Evolutionary conservation across 148 eudicot species (phyloP).

Genomic region (Rhododendron molle): DNA sequence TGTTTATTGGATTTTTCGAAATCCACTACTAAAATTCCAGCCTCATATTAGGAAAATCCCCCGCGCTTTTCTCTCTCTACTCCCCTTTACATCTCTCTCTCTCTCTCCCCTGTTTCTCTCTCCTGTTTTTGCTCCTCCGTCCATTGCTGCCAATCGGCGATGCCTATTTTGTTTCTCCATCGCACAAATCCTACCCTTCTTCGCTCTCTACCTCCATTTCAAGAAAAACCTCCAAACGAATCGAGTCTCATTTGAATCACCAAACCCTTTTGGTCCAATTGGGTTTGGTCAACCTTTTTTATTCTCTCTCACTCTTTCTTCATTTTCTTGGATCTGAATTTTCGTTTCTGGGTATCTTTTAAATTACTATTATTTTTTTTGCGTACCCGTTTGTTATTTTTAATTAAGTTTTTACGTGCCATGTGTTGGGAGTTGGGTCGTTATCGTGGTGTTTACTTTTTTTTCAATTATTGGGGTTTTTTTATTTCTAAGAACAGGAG

Average conservation of each 20-base stretch:
- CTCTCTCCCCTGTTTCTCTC: background rate
- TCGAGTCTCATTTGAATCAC: background rate
- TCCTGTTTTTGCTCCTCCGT: background rate
- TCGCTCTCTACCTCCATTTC: background rate
- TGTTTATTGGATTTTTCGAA: background rate
- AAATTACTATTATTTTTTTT: background rate
- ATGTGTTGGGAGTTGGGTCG: conserved; percentile 7
- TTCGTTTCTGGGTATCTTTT: conserved; percentile 3
- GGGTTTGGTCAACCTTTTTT: conserved; percentile 8
- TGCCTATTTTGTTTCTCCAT: background rate
- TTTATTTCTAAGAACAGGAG: background rate
- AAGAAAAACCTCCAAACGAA: background rate
- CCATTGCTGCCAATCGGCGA: background rate
- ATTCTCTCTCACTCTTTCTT: background rate
- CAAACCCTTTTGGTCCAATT: background rate
- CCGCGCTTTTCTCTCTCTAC: conserved; percentile 9
- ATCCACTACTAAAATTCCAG: background rate
- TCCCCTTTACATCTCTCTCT: background rate
- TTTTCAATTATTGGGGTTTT: background rate
- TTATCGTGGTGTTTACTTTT: conserved; percentile 19
- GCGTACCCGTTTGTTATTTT: background rate
- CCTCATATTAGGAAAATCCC: background rate
- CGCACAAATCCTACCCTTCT: background rate
- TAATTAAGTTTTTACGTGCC: conserved; percentile 2
- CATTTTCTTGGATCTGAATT: conserved; percentile 1